Conservation (phyloP, 1,284 basidiomycete genomes). For the Cryptococcus sp. region DNA sequence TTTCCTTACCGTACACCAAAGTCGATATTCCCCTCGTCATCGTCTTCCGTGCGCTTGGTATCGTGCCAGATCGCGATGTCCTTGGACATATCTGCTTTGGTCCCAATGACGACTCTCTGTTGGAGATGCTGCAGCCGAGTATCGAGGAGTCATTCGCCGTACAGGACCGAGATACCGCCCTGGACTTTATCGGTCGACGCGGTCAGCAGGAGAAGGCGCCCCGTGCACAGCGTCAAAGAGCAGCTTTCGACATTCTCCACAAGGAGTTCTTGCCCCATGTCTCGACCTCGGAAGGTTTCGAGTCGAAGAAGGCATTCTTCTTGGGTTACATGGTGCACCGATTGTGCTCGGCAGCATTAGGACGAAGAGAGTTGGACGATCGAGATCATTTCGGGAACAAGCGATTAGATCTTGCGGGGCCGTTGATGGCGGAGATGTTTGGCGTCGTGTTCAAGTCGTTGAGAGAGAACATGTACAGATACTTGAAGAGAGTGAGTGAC, state of each 20-base stretch:
- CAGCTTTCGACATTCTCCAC: slow-evolving; percentile 96
- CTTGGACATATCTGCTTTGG: slow-evolving; percentile 99
- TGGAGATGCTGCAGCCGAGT: slow-evolving; percentile 98
- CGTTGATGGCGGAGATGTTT: slow-evolving; percentile 91
- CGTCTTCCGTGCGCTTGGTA: slow-evolving; percentile 95
- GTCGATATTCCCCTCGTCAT: slow-evolving; percentile 99
- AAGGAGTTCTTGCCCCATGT: slow-evolving; percentile 99
- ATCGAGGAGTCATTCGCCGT: slow-evolving; percentile 99
- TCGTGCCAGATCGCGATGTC: slow-evolving; percentile 97
- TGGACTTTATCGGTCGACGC: slow-evolving; percentile 98
- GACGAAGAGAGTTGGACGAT: slow-evolving; percentile 94
- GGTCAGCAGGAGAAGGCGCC: slow-evolving; percentile 93
- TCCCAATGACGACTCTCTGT: slow-evolving; percentile 90
- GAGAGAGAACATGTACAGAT: slow-evolving; percentile 94
- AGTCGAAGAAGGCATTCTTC: slow-evolving; percentile 99
- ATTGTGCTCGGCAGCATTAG: slow-evolving; percentile 86
- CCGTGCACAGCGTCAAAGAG: slow-evolving; percentile 87
- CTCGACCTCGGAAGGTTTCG: slow-evolving; percentile 92
- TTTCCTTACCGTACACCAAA: slow-evolving; percentile 96
- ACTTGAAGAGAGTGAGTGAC: slow-evolving; percentile 82
- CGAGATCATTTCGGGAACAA: slow-evolving; percentile 99
- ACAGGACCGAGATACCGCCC: slow-evolving; percentile 86
- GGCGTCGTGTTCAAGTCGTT: slow-evolving; percentile 97
- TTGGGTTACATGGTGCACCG: slow-evolving; percentile 99
- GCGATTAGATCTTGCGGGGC: slow-evolving; percentile 92